Base-by-base conservation (phyloP, 208 protist genomes). In the Acanthamoeba lenticulata region DNA sequence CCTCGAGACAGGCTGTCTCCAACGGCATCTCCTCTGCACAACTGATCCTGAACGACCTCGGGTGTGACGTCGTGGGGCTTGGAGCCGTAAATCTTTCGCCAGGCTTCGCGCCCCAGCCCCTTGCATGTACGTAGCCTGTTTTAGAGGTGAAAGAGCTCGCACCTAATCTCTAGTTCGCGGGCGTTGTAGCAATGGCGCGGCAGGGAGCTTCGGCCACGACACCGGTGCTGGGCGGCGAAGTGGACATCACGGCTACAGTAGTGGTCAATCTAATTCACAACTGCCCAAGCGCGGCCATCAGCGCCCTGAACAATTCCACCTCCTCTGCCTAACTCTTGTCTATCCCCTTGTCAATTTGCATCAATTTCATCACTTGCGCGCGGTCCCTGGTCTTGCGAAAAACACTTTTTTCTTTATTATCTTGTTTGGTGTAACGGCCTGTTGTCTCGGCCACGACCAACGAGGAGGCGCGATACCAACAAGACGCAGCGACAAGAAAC, bases 301-400 rank as follows among this genome's bases (percentile, higher is more conserved):
- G 21, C 27, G 44, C 42, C n/a, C 27, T 86, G 42, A 86, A 86
- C 77, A 86, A 86, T 44, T 38, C 34, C 77, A 86, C 69, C 60
- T 17, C 3, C 60, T 29, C 45, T 52, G 15, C 60, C 60, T n/a
- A n/a, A n/a, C n/a, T n/a, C n/a, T n/a, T n/a, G n/a, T n/a, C n/a
- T n/a, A n/a, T n/a, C n/a, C n/a, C n/a, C n/a, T n/a, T n/a, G n/a
- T n/a, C n/a, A n/a, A n/a, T n/a, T n/a, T n/a, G n/a, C n/a, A n/a
- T n/a, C n/a, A n/a, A n/a, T n/a, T n/a, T n/a, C n/a, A n/a, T n/a
- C n/a, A n/a, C n/a, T n/a, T n/a, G n/a, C n/a, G n/a, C n/a, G n/a
- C n/a, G n/a, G n/a, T n/a, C n/a, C n/a, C n/a, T n/a, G n/a, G n/a
- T n/a, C n/a, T n/a, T n/a, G n/a, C n/a, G n/a, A n/a, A n/a, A n/a